Evolutionary conservation across 1,284 basidiomycete genomes (phyloP), one percentile per base, ranked within the genome.

Genomic region (Ganoderma leucocontextum): DNA sequence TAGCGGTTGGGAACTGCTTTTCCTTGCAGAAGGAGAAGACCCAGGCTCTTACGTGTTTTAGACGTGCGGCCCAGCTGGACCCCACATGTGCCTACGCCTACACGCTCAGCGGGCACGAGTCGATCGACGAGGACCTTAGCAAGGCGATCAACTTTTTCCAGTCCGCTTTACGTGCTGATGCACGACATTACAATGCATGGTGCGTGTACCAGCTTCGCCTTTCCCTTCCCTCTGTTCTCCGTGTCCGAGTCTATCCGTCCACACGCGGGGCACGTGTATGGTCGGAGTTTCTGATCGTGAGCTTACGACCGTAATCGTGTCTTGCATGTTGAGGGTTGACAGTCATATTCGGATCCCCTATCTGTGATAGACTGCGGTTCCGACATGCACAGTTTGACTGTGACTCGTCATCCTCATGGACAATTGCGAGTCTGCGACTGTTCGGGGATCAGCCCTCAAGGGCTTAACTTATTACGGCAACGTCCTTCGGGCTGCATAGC

Each of bases 161-260:
- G 78, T 91, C 89, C 64, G 96, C 96, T 52, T 86, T 98, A 79
- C 88, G 94, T 79, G 90, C 91, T 65, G 95, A 98, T 84, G 83
- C 88, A 76, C 89, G 94, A 79, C 95, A 97, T 80, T 98, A 98
- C 81, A 97, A 96, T 82, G 96, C 97, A 65, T 98, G 96, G 96
- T 96, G 80, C 79, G 87, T 81, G 60, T 60, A 60, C 10, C 53
- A n/a, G 57, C 69, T 67, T 69, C 41, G 58, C 66, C 22, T n/a
- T 17, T 36, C 19, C n/a, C 57, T 60, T 41, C 38, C 13, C 38
- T 38, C 41, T 13, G 38, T 39, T 60, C n/a, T 41, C 25, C 52
- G 29, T 29, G 29, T 39, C 22, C 22, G 58, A 60, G 38, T 38
- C n/a, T 41, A 12, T 62, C 35, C 58, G 65, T 67, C 66, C 39